A percentile compares a stretch with the other conserved stretches of the same genome.
Evolutionary conservation across 225 moss, liverwort and hornwort species (phyloP).

Genomic region (Physcomitrellopsis africana): DNA sequence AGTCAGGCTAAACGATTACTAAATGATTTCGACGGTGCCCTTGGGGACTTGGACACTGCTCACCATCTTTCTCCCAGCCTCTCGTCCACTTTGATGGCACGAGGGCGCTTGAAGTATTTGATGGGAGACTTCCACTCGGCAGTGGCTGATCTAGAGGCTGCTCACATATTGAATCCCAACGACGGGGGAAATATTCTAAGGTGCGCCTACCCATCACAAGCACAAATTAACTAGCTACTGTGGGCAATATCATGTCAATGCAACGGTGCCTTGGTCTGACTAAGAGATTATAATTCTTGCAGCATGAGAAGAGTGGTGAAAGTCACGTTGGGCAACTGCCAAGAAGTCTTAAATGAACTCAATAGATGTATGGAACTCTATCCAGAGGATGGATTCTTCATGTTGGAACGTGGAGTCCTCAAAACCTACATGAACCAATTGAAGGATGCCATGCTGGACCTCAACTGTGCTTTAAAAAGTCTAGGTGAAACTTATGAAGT

Average conservation of each 20-base stretch:
- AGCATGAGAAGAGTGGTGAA: conserved; percentile 51
- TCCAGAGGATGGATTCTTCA: conserved; percentile 40
- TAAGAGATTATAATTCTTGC: background rate
- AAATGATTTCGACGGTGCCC: conserved; percentile 38
- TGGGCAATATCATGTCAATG: background rate
- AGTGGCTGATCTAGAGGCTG: conserved; percentile 40
- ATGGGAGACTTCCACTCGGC: conserved; percentile 46
- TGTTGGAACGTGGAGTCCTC: conserved; percentile 44
- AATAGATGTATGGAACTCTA: conserved; percentile 37
- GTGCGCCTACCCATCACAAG: conserved; percentile 6
- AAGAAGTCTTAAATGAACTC: conserved; percentile 42
- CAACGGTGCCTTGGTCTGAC: background rate
- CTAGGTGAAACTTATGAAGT: conserved; percentile 43
- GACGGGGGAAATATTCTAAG: conserved; percentile 42
- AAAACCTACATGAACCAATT: conserved; percentile 46
- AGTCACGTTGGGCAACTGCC: conserved; percentile 42
- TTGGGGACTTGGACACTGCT: conserved; percentile 38
- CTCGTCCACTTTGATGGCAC: conserved; percentile 35
- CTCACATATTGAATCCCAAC: conserved; percentile 41
- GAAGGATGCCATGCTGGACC: conserved; percentile 30
- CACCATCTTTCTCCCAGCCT: conserved; percentile 46
- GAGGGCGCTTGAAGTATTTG: conserved; percentile 39
- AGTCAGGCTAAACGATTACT: conserved; percentile 39
- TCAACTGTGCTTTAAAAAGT: conserved; percentile 28
- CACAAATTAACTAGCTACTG: background rate